Conservation (phyloP, 1,284 basidiomycete species). For the Chalciporus sp. region DNA sequence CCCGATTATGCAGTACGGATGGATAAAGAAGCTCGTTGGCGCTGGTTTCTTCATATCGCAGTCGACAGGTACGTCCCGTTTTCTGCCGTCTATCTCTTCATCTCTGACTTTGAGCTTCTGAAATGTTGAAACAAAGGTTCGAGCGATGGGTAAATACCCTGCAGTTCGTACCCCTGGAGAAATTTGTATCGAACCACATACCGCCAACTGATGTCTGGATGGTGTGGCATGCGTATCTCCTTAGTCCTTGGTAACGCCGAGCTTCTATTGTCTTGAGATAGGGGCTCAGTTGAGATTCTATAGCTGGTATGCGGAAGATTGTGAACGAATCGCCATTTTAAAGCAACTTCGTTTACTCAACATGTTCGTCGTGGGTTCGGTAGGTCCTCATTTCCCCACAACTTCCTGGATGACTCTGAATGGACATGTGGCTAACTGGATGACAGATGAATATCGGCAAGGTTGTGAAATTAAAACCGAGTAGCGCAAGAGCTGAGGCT, state of each 20-base stretch:
- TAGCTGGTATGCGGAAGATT: conserved; percentile 44
- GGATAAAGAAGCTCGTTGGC: conserved; percentile 31
- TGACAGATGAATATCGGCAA: conserved; percentile 29
- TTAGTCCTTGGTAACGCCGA: conserved; percentile 38
- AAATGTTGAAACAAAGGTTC: conserved; percentile 30
- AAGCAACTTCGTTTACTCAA: conserved; percentile 24
- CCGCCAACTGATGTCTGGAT: conserved; percentile 49
- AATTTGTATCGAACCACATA: conserved; percentile 33
- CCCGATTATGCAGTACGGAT: conserved; percentile 26
- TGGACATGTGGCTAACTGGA: conserved; percentile 1
- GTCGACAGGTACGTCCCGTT: conserved; percentile 28
- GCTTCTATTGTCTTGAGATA: not conserved
- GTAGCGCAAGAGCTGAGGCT: conserved; percentile 17
- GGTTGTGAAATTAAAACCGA: conserved; percentile 22
- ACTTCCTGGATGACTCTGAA: not conserved
- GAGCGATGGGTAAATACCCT: conserved; percentile 36
- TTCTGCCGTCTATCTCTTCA: no score
- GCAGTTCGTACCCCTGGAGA: conserved; percentile 22
- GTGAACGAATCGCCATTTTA: conserved; percentile 34
- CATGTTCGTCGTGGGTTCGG: conserved; percentile 25
- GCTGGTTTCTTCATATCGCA: conserved; percentile 34
- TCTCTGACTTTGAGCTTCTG: not conserved
- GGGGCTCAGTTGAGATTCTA: not conserved
- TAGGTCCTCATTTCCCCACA: conserved; percentile 2
- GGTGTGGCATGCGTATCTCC: conserved; percentile 50